Percentiles rank a stretch among this genome's conserved stretches.
Conservation (phyloP, 768 basidiomycete species). For the Leucosporidium creatinivorum region DNA sequence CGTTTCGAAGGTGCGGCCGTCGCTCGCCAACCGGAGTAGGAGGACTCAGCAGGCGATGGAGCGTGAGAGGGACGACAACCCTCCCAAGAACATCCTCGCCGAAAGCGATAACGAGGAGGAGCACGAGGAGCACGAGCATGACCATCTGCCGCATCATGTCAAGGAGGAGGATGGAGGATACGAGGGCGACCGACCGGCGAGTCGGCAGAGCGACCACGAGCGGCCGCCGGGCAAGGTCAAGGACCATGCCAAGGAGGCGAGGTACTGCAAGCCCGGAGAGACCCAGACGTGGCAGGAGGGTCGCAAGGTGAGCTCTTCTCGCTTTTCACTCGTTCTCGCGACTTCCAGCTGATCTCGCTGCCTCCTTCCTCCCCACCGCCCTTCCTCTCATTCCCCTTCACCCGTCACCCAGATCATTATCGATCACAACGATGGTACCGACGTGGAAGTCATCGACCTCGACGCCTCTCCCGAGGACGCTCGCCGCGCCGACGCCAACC, state of each 20-base stretch:
- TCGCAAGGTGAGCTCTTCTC: constrained; percentile 10
- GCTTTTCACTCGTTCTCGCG: not conserved
- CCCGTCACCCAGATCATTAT: constrained; percentile 27
- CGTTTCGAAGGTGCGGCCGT: not conserved
- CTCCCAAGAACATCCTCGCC: constrained; percentile 23
- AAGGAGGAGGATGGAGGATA: not conserved
- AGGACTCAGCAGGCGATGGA: not conserved
- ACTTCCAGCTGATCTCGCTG: not conserved
- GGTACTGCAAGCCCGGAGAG: constrained; percentile 15
- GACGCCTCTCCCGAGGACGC: constrained; percentile 10
- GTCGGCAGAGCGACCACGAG: not conserved
- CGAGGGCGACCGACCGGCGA: too few relatives aligned
- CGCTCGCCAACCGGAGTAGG: constrained; percentile 2
- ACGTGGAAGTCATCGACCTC: constrained; percentile 28
- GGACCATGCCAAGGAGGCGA: constrained; percentile 15
- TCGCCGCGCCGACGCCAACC: not conserved
- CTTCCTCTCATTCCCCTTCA: not conserved
- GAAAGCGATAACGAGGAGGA: constrained; percentile 14
- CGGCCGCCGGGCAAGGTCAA: not conserved
- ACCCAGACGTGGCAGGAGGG: constrained; percentile 29
- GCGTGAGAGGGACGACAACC: constrained; percentile 26
- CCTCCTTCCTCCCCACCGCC: not conserved
- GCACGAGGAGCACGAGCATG: constrained; percentile 5
- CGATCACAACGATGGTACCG: constrained; percentile 27
- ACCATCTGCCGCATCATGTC: not conserved